These are phyloP conservation scores for Orobanche coerulescens DNA, from an alignment of 257 asterid species.

Conservation along the genomic window DNA sequence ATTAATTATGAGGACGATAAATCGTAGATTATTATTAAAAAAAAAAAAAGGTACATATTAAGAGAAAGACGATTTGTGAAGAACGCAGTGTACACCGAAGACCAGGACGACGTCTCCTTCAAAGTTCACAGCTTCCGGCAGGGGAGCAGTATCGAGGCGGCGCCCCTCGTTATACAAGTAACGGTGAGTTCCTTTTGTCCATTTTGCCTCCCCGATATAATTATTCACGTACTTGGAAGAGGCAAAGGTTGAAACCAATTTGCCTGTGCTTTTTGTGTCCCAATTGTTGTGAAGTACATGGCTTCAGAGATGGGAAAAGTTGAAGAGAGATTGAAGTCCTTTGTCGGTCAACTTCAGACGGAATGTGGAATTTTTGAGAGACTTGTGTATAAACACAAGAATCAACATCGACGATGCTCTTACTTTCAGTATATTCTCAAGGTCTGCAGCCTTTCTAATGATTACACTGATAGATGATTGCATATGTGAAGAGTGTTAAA, in stretches of 20 bases:
- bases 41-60: too few species aligned
- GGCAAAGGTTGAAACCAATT: background rate
- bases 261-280: background rate
- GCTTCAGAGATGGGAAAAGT: slow-evolving; percentile 41
- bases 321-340: slow-evolving; percentile 65
- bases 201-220: background rate
- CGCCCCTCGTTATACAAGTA: background rate
- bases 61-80: too few species aligned
- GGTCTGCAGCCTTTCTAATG: slow-evolving; percentile 30
- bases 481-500: slow-evolving; percentile 13
- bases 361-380: slow-evolving; percentile 75
- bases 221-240: background rate
- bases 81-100: too few species aligned
- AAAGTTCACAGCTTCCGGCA: background rate
- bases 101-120: background rate
- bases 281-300: slow-evolving; percentile 27
- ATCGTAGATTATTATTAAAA: too few species aligned
- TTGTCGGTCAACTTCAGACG: slow-evolving; percentile 51
- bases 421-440: slow-evolving; percentile 77
- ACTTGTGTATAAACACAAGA: slow-evolving; percentile 79
- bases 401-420: slow-evolving; percentile 72
- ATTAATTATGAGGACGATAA: too few species aligned
- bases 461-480: background rate
- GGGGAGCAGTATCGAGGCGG: background rate
- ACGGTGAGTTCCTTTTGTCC: background rate